Evolutionary conservation across 768 basidiomycete species (phyloP), one percentile per base, ranked within the genome.

Genomic region (Chiua virens): DNA sequence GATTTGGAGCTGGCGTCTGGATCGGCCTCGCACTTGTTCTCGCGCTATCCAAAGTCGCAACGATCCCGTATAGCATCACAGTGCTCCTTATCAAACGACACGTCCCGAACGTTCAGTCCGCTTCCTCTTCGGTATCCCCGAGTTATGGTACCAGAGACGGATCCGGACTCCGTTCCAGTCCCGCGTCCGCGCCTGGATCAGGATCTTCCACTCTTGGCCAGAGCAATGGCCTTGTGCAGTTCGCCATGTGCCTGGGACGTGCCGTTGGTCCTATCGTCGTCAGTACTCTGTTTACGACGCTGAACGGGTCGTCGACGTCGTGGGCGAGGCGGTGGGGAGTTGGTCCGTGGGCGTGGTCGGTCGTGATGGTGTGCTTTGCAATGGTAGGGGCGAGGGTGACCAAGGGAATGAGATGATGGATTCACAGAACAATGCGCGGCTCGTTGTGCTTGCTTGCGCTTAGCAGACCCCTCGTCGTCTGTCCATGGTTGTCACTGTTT

Each of bases 161-260:
- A n/a, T 27, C 27, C 9, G 27, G 27, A 9, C 27, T 9, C 27
- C 27, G 11, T 30, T 30, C 30, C 30, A 30, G 8, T 7, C 11
- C 30, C 11, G 8, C 11, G 10, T 30, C 30, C 3, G 30, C 11
- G 27, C 27, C 27, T 27, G 30, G 30, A 13, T 11, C 11, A 13
- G 30, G 30, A 30, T 30, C 30, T 13, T 30, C 30, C 11, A n/a
- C 76, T 7, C 72, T 85, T 8, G 83, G 83, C 1, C 73, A 75
- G n/a, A 79, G 80, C 5, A 85, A 85, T 50, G 85, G 83, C 13
- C 73, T 86, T 14, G 76, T 81, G 13, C 80, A 84, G 53, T 70
- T 79, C 32, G 69, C 74, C 7, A 81, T 81, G 78, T 81, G 80
- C 52, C 54, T 76, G 30, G 74, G 79, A 10, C 74, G 83, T 11